Evolutionary conservation across 371 early-diverging fungal genomes (phyloP).

Genomic region (Mortierella sp.): DNA sequence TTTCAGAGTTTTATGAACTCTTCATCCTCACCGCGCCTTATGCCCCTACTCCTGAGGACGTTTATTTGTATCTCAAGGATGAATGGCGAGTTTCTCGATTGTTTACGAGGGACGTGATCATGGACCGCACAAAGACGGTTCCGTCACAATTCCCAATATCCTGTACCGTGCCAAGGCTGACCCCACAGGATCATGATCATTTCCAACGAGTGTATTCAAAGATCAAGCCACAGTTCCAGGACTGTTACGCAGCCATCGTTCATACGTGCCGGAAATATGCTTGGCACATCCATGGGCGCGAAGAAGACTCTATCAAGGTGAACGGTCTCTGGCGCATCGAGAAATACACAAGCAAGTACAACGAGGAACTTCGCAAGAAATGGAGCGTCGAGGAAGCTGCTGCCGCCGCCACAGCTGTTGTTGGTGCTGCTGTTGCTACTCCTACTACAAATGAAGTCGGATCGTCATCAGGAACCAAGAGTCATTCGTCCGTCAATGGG

Average conservation of each 20-base stretch:
- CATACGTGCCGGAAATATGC: constrained; percentile 14
- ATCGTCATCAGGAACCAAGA: background rate
- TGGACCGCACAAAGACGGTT: constrained; percentile 9
- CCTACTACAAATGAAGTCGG: background rate
- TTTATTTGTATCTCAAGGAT: constrained; percentile 26
- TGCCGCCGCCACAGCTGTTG: background rate
- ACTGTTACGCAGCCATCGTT: constrained; percentile 28
- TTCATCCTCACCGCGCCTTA: constrained; percentile 34
- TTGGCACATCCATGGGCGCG: constrained; percentile 28
- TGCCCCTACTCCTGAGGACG: constrained; percentile 6
- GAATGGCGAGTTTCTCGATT: constrained; percentile 29
- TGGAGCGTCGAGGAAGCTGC: background rate
- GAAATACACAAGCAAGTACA: constrained; percentile 36
- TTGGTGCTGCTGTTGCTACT: background rate
- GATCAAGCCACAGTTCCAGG: constrained; percentile 33
- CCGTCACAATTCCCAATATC: constrained; percentile 4
- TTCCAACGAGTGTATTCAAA: constrained; percentile 25
- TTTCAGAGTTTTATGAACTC: constrained; percentile 5
- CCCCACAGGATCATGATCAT: constrained; percentile 26
- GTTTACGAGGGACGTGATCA: constrained; percentile 21
- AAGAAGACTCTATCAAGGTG: constrained; percentile 7
- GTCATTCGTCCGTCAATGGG: background rate
- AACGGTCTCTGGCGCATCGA: constrained; percentile 12
- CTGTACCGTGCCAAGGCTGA: constrained; percentile 14
- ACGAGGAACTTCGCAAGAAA: constrained; percentile 2